Evolutionary conservation across 1,284 basidiomycete genomes (phyloP), one percentile per base, ranked within the genome.

Genomic region (Rhodotorula sp.): DNA sequence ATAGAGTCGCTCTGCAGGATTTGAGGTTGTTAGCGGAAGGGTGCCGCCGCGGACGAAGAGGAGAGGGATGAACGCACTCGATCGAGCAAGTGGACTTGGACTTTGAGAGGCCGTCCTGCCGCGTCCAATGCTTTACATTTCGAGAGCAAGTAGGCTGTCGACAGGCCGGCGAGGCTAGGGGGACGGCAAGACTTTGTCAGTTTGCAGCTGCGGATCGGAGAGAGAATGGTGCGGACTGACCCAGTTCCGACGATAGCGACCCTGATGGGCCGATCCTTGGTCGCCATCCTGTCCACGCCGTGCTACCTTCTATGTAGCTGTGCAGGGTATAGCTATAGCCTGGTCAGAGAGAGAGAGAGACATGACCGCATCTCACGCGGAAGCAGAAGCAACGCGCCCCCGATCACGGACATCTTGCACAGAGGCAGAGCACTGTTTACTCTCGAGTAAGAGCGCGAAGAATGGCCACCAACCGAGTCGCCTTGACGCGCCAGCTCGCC

Each of bases 31-130:
- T 6, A 56, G 16, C 21, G n/a, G 3, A 3, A 28, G 15, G 16
- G 26, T 18, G 59, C 38, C 38, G 38, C 10, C 38, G 38, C 38
- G 10, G 38, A 60, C 15, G 58, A 4, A 10, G 34, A 21, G 56
- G 12, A 15, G 16, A 23, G 19, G 3, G 34, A 8, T 15, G n/a
- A n/a, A 79, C 82, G 55, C 72, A 88, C 89, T 84, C 89, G 89
- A 79, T 91, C 89, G 64, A 91, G 87, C 3, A 91, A 71, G 80
- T 89, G 88, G 2, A 90, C 87, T 66, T 90, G 86, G 57, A 87
- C 85, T 5, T 84, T 77, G 14, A 86, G 54, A 81, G 63, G 82
- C n/a, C 1, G 60, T 15, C 3, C 62, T 82, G 14, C 78, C 74
- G 5, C 14, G 79, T 75, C 47, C 69, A 5, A 54, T 66, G 18